These are phyloP conservation scores for Cymbopogon citratus DNA, from an alignment of 176 grass and related monocot species.

Conservation along the genomic window DNA sequence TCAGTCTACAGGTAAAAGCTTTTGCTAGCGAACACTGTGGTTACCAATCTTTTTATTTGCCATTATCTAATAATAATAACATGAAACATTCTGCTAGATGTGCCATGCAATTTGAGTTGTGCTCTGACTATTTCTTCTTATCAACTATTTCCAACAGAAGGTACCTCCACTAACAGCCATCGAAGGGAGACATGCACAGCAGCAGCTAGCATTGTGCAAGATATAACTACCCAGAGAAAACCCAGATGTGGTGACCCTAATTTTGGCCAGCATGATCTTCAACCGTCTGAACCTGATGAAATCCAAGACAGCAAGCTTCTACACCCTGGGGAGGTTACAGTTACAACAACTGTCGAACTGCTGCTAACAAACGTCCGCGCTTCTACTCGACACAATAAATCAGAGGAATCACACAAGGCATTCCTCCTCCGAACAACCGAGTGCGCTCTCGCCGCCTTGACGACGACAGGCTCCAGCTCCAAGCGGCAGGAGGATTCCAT, in stretches of 20 bases:
- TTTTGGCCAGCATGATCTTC: neutral
- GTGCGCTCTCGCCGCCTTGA: conserved; percentile 19
- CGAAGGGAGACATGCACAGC: neutral
- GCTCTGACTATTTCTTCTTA: neutral
- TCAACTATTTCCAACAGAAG: conserved; percentile 25
- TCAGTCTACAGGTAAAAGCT: neutral
- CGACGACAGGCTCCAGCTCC: neutral
- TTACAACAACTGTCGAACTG: conserved; percentile 50
- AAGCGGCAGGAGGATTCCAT: neutral
- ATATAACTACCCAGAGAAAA: neutral
- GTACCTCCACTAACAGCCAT: neutral
- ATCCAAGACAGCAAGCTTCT: conserved; percentile 22
- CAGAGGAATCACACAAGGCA: conserved; percentile 7
- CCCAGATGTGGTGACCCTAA: neutral
- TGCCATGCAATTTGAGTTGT: neutral
- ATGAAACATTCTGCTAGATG: neutral
- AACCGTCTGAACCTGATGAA: neutral
- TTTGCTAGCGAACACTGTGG: neutral
- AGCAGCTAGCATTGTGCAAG: neutral
- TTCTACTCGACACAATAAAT: neutral
- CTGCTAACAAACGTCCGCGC: conserved; percentile 41
- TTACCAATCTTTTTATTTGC: neutral
- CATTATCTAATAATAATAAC: neutral
- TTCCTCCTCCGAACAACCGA: conserved; percentile 44
- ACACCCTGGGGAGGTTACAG: conserved; percentile 5